A percentile compares a stretch with the other conserved stretches of the same genome.
Conservation (phyloP, 176 grass and related monocot species). For the Canna indica region DNA sequence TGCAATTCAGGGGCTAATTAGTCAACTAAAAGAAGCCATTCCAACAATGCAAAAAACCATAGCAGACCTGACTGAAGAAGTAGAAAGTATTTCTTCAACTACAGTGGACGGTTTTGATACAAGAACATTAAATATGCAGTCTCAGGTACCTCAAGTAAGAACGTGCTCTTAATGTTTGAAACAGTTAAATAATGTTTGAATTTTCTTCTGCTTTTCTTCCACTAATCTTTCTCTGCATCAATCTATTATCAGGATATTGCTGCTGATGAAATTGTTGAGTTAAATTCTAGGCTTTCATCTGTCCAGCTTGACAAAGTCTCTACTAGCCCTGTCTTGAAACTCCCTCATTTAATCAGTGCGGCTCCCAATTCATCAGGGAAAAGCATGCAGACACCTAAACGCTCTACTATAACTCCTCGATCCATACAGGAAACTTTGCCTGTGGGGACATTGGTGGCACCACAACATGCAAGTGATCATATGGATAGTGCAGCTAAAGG, state of each 20-base stretch:
- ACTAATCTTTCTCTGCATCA: neutral
- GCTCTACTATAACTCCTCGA: slow-evolving; percentile 29
- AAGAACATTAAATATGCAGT: slow-evolving; percentile 34
- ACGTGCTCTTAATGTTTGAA: slow-evolving; percentile 3
- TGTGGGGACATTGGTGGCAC: slow-evolving; percentile 22
- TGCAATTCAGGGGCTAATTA: slow-evolving; percentile 64
- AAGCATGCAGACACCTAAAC: slow-evolving; percentile 45
- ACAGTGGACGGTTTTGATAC: slow-evolving; percentile 43
- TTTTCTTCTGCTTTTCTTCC: neutral
- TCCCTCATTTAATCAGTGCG: slow-evolving; percentile 84
- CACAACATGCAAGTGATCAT: slow-evolving; percentile 31
- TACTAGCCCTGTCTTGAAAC: slow-evolving; percentile 51
- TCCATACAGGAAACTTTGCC: slow-evolving; percentile 41
- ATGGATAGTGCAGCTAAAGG: slow-evolving; percentile 26
- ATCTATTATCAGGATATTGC: slow-evolving; percentile 41
- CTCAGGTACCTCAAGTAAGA: slow-evolving; percentile 43
- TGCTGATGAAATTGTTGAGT: slow-evolving; percentile 41
- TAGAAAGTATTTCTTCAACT: slow-evolving; percentile 45
- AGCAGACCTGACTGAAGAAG: slow-evolving; percentile 79
- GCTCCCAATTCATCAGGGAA: slow-evolving; percentile 80
- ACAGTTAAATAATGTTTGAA: slow-evolving; percentile 15
- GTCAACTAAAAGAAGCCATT: slow-evolving; percentile 95
- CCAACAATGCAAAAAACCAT: slow-evolving; percentile 93
- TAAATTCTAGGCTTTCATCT: slow-evolving; percentile 57
- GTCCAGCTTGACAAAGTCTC: slow-evolving; percentile 59